Base-by-base conservation (phyloP, 1,139 yeast genomes). In the Lodderomyces oxycetoniae region DNA sequence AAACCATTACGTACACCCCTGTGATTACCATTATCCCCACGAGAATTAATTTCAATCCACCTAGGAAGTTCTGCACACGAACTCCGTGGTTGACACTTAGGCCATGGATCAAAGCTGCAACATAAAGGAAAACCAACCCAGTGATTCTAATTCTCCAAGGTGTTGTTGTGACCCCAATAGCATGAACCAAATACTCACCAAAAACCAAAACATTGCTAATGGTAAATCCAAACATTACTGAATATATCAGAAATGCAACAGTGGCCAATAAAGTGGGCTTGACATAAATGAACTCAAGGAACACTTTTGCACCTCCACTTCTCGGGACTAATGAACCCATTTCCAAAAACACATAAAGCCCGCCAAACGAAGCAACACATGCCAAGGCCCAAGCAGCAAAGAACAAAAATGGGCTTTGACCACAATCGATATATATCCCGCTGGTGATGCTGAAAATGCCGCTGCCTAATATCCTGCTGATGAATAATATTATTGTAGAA, bases 381-480 rank as follows among this genome's bases (percentile, higher is more conserved):
- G 87, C 79, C 9, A 77, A 45, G 3, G 66, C 26, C 91, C 91
- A 82, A 1, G 82, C 72, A 0, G 63, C 40, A 32, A 79, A 71
- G 52, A 79, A 82, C 29, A 78, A 49, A 20, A 67, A 57, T 1
- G 79, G 75, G 3, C 82, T 78, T 17, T 85, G 77, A 14, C 88
- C 89, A 47, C 79, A 74, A 46, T 79, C 82, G 29, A 69, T 71
- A 47, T 73, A 79, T 24, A 82, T 75, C 16, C 79, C 74, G 12
- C 84, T 71, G 0, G 89, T 80, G 1, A 80, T 75, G 11, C 87
- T 80, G 57, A 82, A 79, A 12, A 82, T 81, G 0, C 91, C 91
- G 1, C 87, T 77, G 0, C 91, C 91, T n/a, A 82, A 63, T 28
- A 82, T 81, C 40, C 88, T 60, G 16, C 85, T 76, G 3, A 82